phyloP scores from a whole-genome alignment of 2,329 filamentous ascomycete genomes.

The Diplodia intermedia region DNA sequence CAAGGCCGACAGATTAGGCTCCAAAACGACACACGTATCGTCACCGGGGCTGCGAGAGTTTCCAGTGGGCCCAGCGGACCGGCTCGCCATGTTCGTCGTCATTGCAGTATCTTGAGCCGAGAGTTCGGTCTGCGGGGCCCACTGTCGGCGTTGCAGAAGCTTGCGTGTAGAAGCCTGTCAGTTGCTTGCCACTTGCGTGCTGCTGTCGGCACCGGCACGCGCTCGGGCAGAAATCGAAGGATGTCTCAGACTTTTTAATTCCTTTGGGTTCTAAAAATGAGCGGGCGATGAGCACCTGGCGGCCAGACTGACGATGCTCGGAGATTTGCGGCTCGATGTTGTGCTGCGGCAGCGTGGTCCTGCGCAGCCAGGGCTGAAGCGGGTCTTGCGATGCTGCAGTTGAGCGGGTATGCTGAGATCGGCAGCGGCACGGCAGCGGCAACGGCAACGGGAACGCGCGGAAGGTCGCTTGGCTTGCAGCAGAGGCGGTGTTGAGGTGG shows the following conservation, averaged over 20 bases:
- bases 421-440: conserved; percentile 5
- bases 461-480: conserved; percentile 16
- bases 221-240: neutral
- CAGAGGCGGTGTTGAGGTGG: conserved; percentile 17
- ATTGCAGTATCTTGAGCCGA: neutral
- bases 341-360: neutral
- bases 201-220: neutral
- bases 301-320: conserved; percentile 2
- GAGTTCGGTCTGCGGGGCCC: conserved; percentile 4
- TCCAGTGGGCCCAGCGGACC: neutral
- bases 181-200: neutral
- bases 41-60: conserved; percentile 5
- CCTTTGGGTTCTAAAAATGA: conserved; percentile 14
- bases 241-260: conserved; percentile 6
- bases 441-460: conserved; percentile 4
- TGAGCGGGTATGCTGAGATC: neutral
- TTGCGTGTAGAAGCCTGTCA: neutral
- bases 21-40: conserved; percentile 18
- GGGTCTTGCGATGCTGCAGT: neutral
- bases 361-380: neutral
- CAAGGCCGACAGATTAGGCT: neutral
- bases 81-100: neutral
- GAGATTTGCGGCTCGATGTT: conserved; percentile 16
- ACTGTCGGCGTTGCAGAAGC: conserved; percentile 3
- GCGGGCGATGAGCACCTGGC: conserved; percentile 4